Percentiles rank a stretch among this genome's conserved stretches.
Conservation (phyloP, 129 eudicot genomes). For the Escallonia rubra region DNA sequence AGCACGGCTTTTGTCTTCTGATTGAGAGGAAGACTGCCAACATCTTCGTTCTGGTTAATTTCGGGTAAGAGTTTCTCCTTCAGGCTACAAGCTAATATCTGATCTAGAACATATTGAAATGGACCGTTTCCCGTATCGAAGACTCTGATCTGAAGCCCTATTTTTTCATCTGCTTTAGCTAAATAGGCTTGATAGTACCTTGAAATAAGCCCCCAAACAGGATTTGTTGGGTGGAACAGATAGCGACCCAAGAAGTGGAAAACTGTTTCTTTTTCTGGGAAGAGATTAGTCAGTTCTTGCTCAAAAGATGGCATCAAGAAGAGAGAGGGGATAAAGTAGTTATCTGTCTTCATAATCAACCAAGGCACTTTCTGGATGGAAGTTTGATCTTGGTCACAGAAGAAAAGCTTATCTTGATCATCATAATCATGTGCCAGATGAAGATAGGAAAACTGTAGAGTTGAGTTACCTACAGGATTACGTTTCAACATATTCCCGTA, state of each 20-base stretch:
- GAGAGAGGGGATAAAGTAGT: slow-evolving; percentile 72
- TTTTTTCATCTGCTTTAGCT: slow-evolving; percentile 60
- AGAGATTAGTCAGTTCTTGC: slow-evolving; percentile 44
- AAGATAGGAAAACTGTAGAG: slow-evolving; percentile 49
- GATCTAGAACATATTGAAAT: slow-evolving; percentile 60
- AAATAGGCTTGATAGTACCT: slow-evolving; percentile 63
- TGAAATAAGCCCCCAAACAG: slow-evolving; percentile 66
- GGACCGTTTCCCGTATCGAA: slow-evolving; percentile 48
- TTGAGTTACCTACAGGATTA: slow-evolving; percentile 17
- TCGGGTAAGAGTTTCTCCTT: slow-evolving; percentile 55
- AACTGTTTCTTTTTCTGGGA: slow-evolving; percentile 63
- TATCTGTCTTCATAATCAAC: slow-evolving; percentile 65
- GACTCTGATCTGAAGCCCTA: slow-evolving; percentile 70
- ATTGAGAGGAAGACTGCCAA: slow-evolving; percentile 5
- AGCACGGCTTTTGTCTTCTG: slow-evolving; percentile 52
- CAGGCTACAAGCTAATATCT: slow-evolving; percentile 48
- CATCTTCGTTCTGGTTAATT: slow-evolving; percentile 29
- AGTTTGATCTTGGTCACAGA: slow-evolving; percentile 72
- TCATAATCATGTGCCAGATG: slow-evolving; percentile 65
- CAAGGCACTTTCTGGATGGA: slow-evolving; percentile 48
- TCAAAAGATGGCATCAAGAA: slow-evolving; percentile 68
- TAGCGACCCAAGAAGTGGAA: slow-evolving; percentile 71
- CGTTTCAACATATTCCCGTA: slow-evolving; percentile 46
- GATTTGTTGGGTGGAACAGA: slow-evolving; percentile 65
- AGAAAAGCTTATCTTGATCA: slow-evolving; percentile 68